Evolutionary conservation across 495 filamentous ascomycete species (phyloP).

Genomic region (Friedmanniomyces simplex): DNA sequence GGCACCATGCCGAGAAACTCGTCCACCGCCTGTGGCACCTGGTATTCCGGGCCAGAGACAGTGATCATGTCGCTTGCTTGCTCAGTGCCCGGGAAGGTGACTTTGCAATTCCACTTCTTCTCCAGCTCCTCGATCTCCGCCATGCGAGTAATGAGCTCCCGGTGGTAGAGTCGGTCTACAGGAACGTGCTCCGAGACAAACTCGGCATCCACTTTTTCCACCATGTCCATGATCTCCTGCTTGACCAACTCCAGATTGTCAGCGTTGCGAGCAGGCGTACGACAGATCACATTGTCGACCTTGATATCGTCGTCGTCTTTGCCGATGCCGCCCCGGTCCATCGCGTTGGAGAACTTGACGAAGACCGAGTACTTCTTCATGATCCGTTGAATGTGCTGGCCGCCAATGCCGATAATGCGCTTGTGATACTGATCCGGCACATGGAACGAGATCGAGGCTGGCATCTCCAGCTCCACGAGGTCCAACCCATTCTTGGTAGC

Average conservation of each 20-base stretch:
- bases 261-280: constrained; percentile 92
- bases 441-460: constrained; percentile 96
- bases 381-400: constrained; percentile 97
- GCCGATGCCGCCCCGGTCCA: constrained; percentile 91
- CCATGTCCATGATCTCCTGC: constrained; percentile 99
- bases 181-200: constrained; percentile 87
- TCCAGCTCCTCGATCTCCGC: constrained; percentile 85
- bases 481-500: constrained; percentile 83
- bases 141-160: constrained; percentile 79
- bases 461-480: constrained; percentile 97
- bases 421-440: constrained; percentile 99
- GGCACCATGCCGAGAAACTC: constrained; percentile 96
- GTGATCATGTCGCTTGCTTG: constrained; percentile 92
- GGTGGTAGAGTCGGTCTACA: constrained; percentile 90
- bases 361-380: constrained; percentile 99
- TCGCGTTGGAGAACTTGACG: constrained; percentile 98
- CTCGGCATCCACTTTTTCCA: constrained; percentile 93
- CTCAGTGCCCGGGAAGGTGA: constrained; percentile 93
- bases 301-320: constrained; percentile 96
- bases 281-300: constrained; percentile 97
- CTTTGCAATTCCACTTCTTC: constrained; percentile 98
- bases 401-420: constrained; percentile 96
- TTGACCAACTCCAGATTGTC: constrained; percentile 94
- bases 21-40: constrained; percentile 91
- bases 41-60: constrained; percentile 91